These are phyloP conservation scores for Picochlorum sp. DNA, from an alignment of 139 green algal species.

Conservation along the genomic window DNA sequence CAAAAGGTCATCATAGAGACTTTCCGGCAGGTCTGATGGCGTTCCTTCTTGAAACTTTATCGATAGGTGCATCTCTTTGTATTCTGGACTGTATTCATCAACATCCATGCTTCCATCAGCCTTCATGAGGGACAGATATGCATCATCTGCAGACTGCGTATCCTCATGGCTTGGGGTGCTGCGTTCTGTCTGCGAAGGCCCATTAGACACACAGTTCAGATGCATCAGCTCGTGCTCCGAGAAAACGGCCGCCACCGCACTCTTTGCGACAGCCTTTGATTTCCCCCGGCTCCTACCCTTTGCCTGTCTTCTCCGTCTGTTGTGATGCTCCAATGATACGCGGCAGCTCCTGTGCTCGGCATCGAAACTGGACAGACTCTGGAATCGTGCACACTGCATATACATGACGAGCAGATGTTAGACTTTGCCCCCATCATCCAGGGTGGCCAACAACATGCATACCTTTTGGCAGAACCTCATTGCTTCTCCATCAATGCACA, in stretches of 20 bases:
- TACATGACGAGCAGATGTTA: too few relatives aligned
- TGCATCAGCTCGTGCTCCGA: too few relatives aligned
- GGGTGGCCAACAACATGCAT: slow-evolving; percentile 3
- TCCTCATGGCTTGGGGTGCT: too few relatives aligned
- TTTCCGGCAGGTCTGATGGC: slow-evolving; percentile 3
- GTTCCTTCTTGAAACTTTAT: slow-evolving; percentile 1
- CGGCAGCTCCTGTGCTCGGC: slow-evolving; percentile 65
- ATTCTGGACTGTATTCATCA: too few relatives aligned
- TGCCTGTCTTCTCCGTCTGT: slow-evolving; percentile 2
- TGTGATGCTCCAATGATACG: slow-evolving; percentile 40
- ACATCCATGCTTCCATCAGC: too few relatives aligned
- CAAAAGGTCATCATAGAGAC: background rate
- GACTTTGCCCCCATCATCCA: slow-evolving; percentile 33
- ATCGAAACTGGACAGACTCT: slow-evolving; percentile 74
- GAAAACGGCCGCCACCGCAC: too few relatives aligned
- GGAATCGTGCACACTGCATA: slow-evolving; percentile 66
- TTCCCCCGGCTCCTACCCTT: background rate
- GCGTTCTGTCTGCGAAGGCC: too few relatives aligned
- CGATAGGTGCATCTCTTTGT: slow-evolving; percentile 2
- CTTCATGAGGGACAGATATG: too few relatives aligned
- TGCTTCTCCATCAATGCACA: background rate
- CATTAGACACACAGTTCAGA: too few relatives aligned
- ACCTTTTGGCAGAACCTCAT: slow-evolving; percentile 15
- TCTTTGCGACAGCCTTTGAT: background rate
- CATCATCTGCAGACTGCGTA: too few relatives aligned